Evolutionary conservation across 306 rosid genomes (phyloP).

Genomic region (Leucaena leucocephala): DNA sequence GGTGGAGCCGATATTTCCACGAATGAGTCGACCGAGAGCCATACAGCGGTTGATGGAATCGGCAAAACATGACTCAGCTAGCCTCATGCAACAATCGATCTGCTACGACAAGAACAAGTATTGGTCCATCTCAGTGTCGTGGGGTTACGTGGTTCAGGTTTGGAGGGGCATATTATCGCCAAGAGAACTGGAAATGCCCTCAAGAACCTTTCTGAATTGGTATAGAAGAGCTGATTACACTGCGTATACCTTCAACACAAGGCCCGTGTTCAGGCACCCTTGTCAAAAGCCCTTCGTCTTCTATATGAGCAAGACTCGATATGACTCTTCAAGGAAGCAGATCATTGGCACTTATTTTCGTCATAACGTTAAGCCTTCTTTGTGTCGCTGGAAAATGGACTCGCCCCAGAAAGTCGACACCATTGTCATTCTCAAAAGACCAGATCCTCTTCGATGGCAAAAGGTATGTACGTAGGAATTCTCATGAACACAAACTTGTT

Average conservation of each 20-base stretch:
- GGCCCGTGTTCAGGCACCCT: slow-evolving; percentile 77
- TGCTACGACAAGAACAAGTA: slow-evolving; percentile 64
- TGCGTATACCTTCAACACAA: slow-evolving; percentile 89
- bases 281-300: slow-evolving; percentile 78
- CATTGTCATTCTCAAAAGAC: slow-evolving; percentile 65
- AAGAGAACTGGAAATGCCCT: slow-evolving; percentile 74
- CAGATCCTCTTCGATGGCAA: slow-evolving; percentile 83
- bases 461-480: slow-evolving; percentile 46
- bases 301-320: slow-evolving; percentile 51
- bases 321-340: slow-evolving; percentile 46
- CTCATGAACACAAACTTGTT: neutral
- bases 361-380: slow-evolving; percentile 40
- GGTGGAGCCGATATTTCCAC: slow-evolving; percentile 77
- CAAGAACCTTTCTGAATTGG: slow-evolving; percentile 88
- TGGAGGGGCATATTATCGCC: slow-evolving; percentile 77
- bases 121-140: slow-evolving; percentile 85
- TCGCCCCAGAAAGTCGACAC: slow-evolving; percentile 60
- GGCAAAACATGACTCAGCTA: slow-evolving; percentile 61
- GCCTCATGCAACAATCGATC: slow-evolving; percentile 85
- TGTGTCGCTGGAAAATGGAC: slow-evolving; percentile 63
- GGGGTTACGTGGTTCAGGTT: slow-evolving; percentile 85
- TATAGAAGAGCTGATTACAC: slow-evolving; percentile 74
- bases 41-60: slow-evolving; percentile 64
- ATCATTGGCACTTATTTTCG: slow-evolving; percentile 53
- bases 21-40: slow-evolving; percentile 48